A percentile compares a stretch with the other conserved stretches of the same genome.
Evolutionary conservation across 345 rosid genomes (phyloP).

Genomic region (Pistacia vera): DNA sequence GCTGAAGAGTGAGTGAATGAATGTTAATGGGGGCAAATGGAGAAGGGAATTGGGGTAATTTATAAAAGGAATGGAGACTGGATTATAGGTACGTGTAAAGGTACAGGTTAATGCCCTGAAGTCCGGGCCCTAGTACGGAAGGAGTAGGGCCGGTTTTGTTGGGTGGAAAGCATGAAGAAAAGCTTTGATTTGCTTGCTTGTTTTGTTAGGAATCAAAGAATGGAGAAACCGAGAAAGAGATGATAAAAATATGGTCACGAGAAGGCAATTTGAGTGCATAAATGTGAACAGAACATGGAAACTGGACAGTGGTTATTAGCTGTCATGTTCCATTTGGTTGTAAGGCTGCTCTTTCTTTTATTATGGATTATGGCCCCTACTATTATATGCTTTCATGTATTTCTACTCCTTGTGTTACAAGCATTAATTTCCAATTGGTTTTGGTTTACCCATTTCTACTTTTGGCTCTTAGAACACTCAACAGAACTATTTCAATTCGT

Average conservation of each 20-base stretch:
- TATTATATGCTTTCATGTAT: background rate
- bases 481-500: background rate
- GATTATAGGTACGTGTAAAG: slow-evolving; percentile 45
- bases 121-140: slow-evolving; percentile 58
- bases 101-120: slow-evolving; percentile 27
- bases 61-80: slow-evolving; percentile 34
- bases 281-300: background rate
- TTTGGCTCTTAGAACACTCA: background rate
- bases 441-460: background rate
- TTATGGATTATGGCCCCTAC: background rate
- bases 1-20: background rate
- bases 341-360: background rate
- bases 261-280: background rate
- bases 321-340: background rate
- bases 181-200: slow-evolving; percentile 9
- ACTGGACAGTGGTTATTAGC: slow-evolving; percentile 9
- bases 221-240: background rate
- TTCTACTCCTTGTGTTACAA: background rate
- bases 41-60: slow-evolving; percentile 15
- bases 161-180: slow-evolving; percentile 1
- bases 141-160: slow-evolving; percentile 27
- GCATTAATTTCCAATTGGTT: background rate
- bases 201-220: background rate
- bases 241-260: background rate
- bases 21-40: background rate